phyloP scores from a whole-genome alignment of 805 yeast genomes.

The Spathaspora sp. region DNA sequence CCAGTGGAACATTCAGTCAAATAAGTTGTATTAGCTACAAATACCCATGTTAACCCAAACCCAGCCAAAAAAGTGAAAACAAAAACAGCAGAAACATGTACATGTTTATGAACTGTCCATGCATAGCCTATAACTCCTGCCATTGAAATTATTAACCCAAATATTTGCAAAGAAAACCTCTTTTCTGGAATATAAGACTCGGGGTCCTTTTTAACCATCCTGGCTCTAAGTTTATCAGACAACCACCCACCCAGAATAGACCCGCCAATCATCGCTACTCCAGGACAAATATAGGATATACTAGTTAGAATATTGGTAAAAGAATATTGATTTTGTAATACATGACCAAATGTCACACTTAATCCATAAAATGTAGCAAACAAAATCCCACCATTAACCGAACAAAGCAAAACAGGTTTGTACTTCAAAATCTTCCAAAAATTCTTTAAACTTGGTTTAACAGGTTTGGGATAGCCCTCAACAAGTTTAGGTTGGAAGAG shows the following conservation, averaged over 20 bases:
- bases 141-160: conserved; percentile 42
- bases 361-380: conserved; percentile 55
- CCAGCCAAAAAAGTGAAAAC: conserved; percentile 45
- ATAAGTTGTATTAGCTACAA: conserved; percentile 51
- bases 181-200: conserved; percentile 43
- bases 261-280: conserved; percentile 45
- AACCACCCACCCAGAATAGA: conserved; percentile 47
- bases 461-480: conserved; percentile 39
- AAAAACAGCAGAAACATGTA: conserved; percentile 33
- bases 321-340: conserved; percentile 33
- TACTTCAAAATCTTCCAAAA: conserved; percentile 36
- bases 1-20: conserved; percentile 47
- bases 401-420: conserved; percentile 43
- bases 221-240: conserved; percentile 36
- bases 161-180: conserved; percentile 40
- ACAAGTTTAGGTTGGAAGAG: conserved; percentile 20
- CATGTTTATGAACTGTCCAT: conserved; percentile 43
- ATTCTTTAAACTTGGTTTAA: conserved; percentile 37
- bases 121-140: conserved; percentile 50
- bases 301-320: conserved; percentile 35
- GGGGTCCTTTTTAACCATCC: conserved; percentile 20
- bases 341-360: conserved; percentile 45
- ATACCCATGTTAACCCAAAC: conserved; percentile 55
- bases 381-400: conserved; percentile 46
- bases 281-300: conserved; percentile 52